Conservation (phyloP, 2,329 filamentous ascomycete genomes). For the Colletotrichum tamarilloi region DNA sequence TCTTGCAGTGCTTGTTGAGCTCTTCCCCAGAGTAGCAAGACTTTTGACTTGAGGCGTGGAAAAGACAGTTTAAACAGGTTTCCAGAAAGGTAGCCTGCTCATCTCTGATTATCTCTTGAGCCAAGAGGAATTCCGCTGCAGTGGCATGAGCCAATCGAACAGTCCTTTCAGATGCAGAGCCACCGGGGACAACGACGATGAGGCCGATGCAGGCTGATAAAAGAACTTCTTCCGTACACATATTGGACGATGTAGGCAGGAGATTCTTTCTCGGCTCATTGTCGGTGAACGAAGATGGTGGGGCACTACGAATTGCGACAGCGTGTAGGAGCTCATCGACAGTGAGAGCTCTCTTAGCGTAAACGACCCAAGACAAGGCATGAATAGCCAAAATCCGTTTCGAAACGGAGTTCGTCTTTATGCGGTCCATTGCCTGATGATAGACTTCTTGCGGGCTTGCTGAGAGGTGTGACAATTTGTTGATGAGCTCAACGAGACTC, state of each 20-base stretch:
- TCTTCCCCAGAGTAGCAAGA: neutral
- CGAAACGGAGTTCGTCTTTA: neutral
- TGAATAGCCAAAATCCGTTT: neutral
- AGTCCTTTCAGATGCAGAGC: neutral
- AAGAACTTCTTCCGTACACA: neutral
- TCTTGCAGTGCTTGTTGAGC: neutral
- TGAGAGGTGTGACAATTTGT: neutral
- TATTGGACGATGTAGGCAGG: neutral
- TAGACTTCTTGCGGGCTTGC: constrained; percentile 1
- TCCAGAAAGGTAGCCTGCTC: neutral
- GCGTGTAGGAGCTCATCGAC: constrained; percentile 17
- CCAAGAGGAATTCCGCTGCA: neutral
- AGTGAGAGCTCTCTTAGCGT: neutral
- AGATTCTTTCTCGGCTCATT: neutral
- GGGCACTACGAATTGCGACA: neutral
- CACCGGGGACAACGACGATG: neutral
- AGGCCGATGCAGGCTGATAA: constrained; percentile 15
- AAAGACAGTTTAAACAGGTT: constrained; percentile 10
- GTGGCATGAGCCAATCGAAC: constrained; percentile 6
- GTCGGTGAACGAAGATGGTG: neutral
- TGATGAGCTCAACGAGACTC: neutral
- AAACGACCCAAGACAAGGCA: constrained; percentile 4
- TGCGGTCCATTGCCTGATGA: neutral
- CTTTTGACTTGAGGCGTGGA: neutral
- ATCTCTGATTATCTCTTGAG: neutral